Evolutionary conservation across 2,329 filamentous ascomycete species (phyloP).

Genomic region (Coniochaeta pulveracea): DNA sequence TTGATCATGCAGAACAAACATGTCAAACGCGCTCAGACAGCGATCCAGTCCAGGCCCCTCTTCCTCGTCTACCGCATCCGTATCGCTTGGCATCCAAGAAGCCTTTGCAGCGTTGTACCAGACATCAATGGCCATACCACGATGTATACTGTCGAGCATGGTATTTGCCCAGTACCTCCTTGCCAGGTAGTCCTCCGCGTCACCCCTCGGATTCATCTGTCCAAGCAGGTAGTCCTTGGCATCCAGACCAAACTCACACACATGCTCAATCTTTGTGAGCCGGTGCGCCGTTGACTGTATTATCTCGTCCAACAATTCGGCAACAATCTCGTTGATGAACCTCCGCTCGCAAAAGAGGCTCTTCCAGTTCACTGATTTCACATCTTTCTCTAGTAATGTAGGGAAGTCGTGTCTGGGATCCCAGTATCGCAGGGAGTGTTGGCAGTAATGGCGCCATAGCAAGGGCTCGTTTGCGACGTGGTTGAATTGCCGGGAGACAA

Average conservation of each 20-base stretch:
- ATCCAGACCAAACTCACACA: slow-evolving; percentile 70
- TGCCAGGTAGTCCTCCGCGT: slow-evolving; percentile 64
- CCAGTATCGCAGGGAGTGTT: slow-evolving; percentile 63
- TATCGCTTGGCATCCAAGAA: slow-evolving; percentile 14
- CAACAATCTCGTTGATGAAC: slow-evolving; percentile 37
- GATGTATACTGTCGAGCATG: slow-evolving; percentile 69
- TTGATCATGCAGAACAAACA: slow-evolving; percentile 71
- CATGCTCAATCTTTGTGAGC: slow-evolving; percentile 55
- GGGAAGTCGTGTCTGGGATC: slow-evolving; percentile 49
- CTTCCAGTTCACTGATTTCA: slow-evolving; percentile 63
- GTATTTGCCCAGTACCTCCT: slow-evolving; percentile 67
- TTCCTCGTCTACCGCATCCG: no score
- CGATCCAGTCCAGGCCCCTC: slow-evolving; percentile 61
- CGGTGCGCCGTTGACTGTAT: slow-evolving; percentile 60
- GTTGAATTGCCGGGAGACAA: slow-evolving; percentile 52
- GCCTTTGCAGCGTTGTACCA: slow-evolving; percentile 50
- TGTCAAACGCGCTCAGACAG: slow-evolving; percentile 72
- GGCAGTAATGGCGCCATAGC: slow-evolving; percentile 73
- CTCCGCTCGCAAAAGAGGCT: slow-evolving; percentile 47
- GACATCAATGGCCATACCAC: slow-evolving; percentile 64
- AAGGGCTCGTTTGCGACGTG: slow-evolving; percentile 58
- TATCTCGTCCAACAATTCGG: slow-evolving; percentile 52
- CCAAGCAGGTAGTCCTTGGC: slow-evolving; percentile 72
- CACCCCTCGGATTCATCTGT: slow-evolving; percentile 48
- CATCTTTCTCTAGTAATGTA: slow-evolving; percentile 39